Conservation (phyloP, 2,329 filamentous ascomycete species). For the Cephalotrichum gorgonifer region DNA sequence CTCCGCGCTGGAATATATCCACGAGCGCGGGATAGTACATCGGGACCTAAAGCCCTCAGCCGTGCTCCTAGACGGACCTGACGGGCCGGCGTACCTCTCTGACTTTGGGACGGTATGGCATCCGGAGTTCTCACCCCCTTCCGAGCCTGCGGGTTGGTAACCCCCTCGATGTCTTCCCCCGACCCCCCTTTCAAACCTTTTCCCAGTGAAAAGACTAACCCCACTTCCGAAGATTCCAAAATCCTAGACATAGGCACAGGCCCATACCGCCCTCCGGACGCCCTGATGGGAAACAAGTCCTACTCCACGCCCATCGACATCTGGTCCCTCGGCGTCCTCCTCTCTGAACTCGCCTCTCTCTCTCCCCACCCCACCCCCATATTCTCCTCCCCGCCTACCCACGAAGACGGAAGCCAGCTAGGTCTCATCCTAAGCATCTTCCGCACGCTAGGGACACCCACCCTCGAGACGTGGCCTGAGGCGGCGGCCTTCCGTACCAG, state of each 20-base stretch:
- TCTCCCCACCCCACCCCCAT: conserved; percentile 41
- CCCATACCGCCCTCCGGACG: conserved; percentile 80
- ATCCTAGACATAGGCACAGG: conserved; percentile 92
- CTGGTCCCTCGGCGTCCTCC: conserved; percentile 78
- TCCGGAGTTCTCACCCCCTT: conserved; percentile 40
- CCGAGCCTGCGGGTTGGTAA: conserved; percentile 46
- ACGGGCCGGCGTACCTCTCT: conserved; percentile 66
- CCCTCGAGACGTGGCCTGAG: conserved; percentile 73
- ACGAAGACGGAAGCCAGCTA: conserved; percentile 82
- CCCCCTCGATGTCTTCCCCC: background rate
- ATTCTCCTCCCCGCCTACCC: conserved; percentile 64
- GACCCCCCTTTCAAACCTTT: background rate
- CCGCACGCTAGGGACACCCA: conserved; percentile 80
- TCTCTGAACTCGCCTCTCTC: conserved; percentile 56
- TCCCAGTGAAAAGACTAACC: background rate
- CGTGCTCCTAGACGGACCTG: conserved; percentile 57
- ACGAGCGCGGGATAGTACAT: conserved; percentile 71
- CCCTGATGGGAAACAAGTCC: conserved; percentile 69
- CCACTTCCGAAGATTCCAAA: conserved; percentile 44
- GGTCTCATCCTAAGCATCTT: conserved; percentile 89
- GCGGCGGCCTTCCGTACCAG: conserved; percentile 55
- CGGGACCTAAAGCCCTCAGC: conserved; percentile 92
- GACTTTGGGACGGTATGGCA: conserved; percentile 94
- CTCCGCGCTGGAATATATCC: conserved; percentile 58
- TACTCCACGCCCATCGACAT: conserved; percentile 73